Evolutionary conservation across 75 land plant genomes (phyloP).

Genomic region (Pinus tabuliformis): DNA sequence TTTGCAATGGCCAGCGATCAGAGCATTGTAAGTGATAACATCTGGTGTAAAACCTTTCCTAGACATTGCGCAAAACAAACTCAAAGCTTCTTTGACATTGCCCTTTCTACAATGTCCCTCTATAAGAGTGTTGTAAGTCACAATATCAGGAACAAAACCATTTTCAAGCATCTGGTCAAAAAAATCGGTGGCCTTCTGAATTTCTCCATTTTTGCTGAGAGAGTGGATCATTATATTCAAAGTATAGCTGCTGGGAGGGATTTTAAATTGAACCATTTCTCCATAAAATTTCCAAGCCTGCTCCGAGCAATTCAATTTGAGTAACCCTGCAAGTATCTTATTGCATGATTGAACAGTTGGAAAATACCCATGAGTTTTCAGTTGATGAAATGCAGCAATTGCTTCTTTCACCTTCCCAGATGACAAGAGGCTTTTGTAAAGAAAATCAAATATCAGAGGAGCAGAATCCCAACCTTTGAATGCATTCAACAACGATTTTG

Average conservation of each 20-base stretch:
- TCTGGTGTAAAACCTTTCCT: constrained; percentile 36
- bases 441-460: not conserved
- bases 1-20: constrained; percentile 51
- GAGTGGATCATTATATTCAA: constrained; percentile 7
- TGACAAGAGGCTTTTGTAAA: constrained; percentile 1
- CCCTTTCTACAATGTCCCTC: constrained; percentile 6
- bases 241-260: constrained; percentile 6
- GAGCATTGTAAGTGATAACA: constrained; percentile 47
- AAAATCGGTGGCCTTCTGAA: constrained; percentile 9
- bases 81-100: constrained; percentile 1
- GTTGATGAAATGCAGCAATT: constrained; percentile 1
- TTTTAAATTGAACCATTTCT: not conserved
- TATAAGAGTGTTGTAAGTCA: constrained; percentile 10
- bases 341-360: constrained; percentile 6
- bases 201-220: constrained; percentile 4
- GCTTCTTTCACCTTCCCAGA: constrained; percentile 8
- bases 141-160: constrained; percentile 11
- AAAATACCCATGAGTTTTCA: constrained; percentile 5
- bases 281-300: constrained; percentile 8
- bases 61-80: constrained; percentile 11
- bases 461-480: constrained; percentile 12
- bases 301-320: constrained; percentile 8
- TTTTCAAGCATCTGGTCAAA: not conserved
- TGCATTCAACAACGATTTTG: constrained; percentile 3
- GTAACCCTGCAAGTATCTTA: not conserved